Conservation (phyloP, 139 green algal genomes). For the Volvox africanus region DNA sequence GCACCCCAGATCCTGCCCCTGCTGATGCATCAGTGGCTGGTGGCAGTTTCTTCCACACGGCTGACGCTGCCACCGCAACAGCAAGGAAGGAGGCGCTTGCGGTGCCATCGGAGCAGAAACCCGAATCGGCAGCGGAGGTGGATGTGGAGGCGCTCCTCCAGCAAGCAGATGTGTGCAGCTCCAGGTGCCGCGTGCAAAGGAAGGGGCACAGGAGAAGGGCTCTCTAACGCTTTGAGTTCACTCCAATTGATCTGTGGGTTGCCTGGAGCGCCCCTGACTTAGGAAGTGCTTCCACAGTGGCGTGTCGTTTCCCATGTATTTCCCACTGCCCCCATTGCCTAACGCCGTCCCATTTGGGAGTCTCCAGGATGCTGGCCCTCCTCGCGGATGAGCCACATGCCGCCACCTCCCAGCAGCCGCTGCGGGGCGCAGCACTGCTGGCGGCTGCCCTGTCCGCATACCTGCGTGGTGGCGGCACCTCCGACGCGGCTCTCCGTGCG, state of each 20-base stretch:
- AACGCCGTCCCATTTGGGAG: background rate
- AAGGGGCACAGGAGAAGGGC: background rate
- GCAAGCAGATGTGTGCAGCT: background rate
- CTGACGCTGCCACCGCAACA: background rate
- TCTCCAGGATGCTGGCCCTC: background rate
- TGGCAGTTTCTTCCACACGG: background rate
- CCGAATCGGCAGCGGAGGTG: background rate
- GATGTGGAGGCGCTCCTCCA: background rate
- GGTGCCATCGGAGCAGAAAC: background rate
- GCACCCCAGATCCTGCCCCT: background rate
- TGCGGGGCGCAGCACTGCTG: conserved; percentile 32
- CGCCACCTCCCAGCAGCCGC: conserved; percentile 14
- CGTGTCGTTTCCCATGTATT: too few relatives aligned
- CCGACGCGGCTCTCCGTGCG: background rate
- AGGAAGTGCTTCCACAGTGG: too few relatives aligned
- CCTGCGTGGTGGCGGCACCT: conserved; percentile 15
- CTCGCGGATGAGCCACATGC: conserved; percentile 21
- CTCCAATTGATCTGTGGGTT: too few relatives aligned
- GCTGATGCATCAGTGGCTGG: background rate
- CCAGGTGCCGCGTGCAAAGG: background rate
- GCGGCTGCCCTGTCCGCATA: conserved; percentile 27
- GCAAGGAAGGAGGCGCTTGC: background rate
- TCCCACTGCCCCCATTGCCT: background rate
- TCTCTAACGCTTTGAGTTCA: too few relatives aligned
- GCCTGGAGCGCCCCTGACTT: too few relatives aligned